Conservation (phyloP, 2,329 filamentous ascomycete genomes). For the Neurospora sp. region DNA sequence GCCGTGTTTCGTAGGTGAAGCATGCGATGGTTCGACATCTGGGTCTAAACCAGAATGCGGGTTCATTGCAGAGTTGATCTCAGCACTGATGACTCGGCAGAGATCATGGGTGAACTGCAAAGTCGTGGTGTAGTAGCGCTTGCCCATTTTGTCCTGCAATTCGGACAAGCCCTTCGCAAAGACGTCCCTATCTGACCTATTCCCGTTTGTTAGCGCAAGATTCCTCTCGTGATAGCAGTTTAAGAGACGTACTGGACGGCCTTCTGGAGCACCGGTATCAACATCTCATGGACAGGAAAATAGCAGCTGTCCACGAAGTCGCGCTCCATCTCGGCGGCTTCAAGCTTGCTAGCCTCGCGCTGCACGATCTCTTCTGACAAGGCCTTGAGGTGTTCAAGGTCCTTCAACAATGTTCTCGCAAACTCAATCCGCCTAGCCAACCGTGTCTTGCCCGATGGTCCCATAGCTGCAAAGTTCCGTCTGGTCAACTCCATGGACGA, state of each 20-base stretch:
- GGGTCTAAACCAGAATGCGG: slow-evolving; percentile 17
- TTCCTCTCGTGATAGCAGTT: not conserved
- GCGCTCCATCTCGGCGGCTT: slow-evolving; percentile 64
- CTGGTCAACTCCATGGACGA: slow-evolving; percentile 95
- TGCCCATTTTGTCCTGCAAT: slow-evolving; percentile 42
- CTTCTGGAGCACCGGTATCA: slow-evolving; percentile 70
- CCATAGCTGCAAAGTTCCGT: slow-evolving; percentile 93
- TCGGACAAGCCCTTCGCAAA: slow-evolving; percentile 43
- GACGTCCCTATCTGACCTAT: slow-evolving; percentile 53
- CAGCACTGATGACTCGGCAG: slow-evolving; percentile 40
- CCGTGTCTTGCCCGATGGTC: slow-evolving; percentile 66
- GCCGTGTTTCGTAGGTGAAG: slow-evolving; percentile 39
- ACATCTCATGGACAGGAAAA: slow-evolving; percentile 71
- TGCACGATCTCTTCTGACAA: slow-evolving; percentile 63
- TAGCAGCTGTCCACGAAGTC: slow-evolving; percentile 82
- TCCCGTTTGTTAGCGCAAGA: slow-evolving; percentile 26
- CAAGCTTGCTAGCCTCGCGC: slow-evolving; percentile 68
- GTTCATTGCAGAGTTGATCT: slow-evolving; percentile 36
- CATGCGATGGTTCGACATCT: slow-evolving; percentile 29
- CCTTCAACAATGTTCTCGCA: slow-evolving; percentile 61
- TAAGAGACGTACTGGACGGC: slow-evolving; percentile 60
- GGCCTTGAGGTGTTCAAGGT: slow-evolving; percentile 65
- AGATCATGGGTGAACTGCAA: slow-evolving; percentile 48
- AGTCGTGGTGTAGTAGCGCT: slow-evolving; percentile 47
- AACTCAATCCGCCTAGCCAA: slow-evolving; percentile 81